Conservation (phyloP, 73 alveolate genomes). For the Tetrahymena borealis region DNA sequence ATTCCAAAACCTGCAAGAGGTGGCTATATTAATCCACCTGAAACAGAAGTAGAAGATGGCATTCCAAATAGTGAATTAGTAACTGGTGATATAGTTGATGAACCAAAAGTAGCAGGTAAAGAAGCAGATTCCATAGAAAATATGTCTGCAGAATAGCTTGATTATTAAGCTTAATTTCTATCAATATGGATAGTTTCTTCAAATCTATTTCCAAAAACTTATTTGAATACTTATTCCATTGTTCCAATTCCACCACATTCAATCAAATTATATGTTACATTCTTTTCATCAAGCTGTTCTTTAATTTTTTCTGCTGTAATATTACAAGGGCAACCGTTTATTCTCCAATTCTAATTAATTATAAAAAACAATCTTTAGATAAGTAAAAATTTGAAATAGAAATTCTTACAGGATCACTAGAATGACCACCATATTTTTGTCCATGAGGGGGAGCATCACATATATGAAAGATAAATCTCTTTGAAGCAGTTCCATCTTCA, state of each 20-base stretch:
- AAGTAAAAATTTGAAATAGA: not conserved
- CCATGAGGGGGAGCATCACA: slow-evolving; percentile 87
- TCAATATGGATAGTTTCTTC: not conserved
- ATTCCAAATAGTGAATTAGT: not conserved
- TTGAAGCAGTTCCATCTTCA: slow-evolving; percentile 7
- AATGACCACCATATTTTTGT: not conserved
- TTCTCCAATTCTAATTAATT: not conserved
- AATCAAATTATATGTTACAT: not conserved
- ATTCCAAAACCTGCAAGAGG: too few species aligned
- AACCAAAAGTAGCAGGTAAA: not conserved
- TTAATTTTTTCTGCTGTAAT: not conserved
- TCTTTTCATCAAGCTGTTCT: not conserved
- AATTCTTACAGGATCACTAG: not conserved
- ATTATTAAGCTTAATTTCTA: not conserved
- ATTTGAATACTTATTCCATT: not conserved
- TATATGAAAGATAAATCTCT: slow-evolving; percentile 63
- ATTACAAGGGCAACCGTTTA: slow-evolving; percentile 8
- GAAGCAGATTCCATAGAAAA: not conserved
- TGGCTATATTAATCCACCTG: too few species aligned
- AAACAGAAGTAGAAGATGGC: not conserved
- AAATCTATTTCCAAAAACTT: not conserved
- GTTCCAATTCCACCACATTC: not conserved
- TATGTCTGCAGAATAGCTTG: not conserved
- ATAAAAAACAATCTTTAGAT: not conserved
- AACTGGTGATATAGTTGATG: not conserved